These are phyloP conservation scores for Chlamydomonas eustigma DNA, from an alignment of 139 green algal genomes.

Conservation along the genomic window DNA sequence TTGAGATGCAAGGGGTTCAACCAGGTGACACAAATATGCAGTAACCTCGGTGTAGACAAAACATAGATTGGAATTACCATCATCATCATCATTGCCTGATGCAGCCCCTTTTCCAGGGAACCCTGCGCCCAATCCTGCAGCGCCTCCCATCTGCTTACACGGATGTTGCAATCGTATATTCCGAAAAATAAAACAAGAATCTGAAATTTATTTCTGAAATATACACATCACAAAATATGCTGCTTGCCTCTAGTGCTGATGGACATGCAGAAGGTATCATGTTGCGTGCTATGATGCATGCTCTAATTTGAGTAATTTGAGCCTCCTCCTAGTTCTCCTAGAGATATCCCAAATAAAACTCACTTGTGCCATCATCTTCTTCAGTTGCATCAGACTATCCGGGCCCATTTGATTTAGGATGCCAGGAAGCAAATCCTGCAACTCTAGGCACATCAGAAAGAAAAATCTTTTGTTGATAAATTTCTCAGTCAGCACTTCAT, in stretches of 20 bases:
- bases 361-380: conserved; percentile 72
- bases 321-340: not conserved
- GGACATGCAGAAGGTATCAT: not conserved
- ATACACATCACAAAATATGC: too few species aligned
- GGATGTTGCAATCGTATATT: too few species aligned
- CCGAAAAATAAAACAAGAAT: not conserved
- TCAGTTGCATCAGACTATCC: conserved; percentile 74
- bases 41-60: not conserved
- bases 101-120: conserved; percentile 7
- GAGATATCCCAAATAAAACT: not conserved
- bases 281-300: not conserved
- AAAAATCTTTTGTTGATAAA: too few species aligned
- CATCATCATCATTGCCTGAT: not conserved
- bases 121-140: not conserved
- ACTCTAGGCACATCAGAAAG: too few species aligned
- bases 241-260: not conserved
- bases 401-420: conserved; percentile 84
- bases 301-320: not conserved
- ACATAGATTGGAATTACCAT: not conserved
- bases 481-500: too few species aligned
- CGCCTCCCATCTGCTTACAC: not conserved
- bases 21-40: not conserved
- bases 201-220: too few species aligned
- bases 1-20: too few species aligned
- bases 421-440: conserved; percentile 78